phyloP scores from a whole-genome alignment of 805 yeast species.

The Scheffersomyces amazonensis region DNA sequence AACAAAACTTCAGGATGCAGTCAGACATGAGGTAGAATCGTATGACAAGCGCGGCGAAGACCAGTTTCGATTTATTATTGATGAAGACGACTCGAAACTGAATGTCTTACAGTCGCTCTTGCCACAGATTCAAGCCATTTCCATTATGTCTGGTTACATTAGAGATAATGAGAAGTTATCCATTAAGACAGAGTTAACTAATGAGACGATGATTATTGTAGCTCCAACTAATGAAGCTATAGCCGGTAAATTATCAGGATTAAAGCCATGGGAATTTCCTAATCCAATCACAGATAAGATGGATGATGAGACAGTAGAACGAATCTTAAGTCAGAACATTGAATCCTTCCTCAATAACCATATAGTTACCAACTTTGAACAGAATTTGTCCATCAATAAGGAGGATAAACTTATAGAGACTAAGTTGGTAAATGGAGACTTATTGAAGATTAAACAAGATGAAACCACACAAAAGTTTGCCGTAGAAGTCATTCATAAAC shows the following conservation, averaged over 20 bases:
- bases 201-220: conserved; percentile 51
- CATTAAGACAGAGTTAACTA: conserved; percentile 42
- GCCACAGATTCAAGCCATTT: conserved; percentile 38
- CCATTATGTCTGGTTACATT: conserved; percentile 68
- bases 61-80: conserved; percentile 11
- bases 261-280: conserved; percentile 89
- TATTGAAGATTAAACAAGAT: conserved; percentile 18
- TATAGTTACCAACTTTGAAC: conserved; percentile 36
- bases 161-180: conserved; percentile 57
- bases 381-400: conserved; percentile 13
- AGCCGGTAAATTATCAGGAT: conserved; percentile 33
- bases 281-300: conserved; percentile 36
- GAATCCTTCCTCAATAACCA: conserved; percentile 62
- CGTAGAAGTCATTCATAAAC: conserved; percentile 7
- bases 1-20: conserved; percentile 1
- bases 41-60: conserved; percentile 1
- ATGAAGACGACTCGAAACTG: conserved; percentile 10
- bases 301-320: conserved; percentile 44
- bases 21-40: neutral
- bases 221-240: conserved; percentile 70
- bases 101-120: conserved; percentile 32
- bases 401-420: conserved; percentile 12
- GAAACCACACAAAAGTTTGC: conserved; percentile 13
- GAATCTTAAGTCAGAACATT: conserved; percentile 49
- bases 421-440: conserved; percentile 17